These are phyloP conservation scores for Aspergillus sclerotiicarbonarius DNA, from an alignment of 495 filamentous ascomycete species.

Conservation along the genomic window DNA sequence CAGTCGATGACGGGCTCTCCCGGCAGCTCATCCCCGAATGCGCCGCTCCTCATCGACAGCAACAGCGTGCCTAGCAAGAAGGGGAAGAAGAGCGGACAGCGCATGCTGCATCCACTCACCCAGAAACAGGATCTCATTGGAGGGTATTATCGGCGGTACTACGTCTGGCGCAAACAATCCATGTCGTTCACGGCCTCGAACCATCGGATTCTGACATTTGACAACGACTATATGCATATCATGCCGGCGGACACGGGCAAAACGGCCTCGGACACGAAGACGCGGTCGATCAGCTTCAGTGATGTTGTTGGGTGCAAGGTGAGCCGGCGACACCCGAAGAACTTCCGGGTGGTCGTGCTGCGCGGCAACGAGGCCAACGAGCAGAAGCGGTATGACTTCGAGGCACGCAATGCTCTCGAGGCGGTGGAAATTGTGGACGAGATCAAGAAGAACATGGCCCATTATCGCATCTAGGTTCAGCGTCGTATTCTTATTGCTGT, in stretches of 20 bases:
- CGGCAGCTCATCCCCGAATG: constrained; percentile 77
- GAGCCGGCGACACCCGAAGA: constrained; percentile 82
- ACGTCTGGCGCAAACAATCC: constrained; percentile 87
- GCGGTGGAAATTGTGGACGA: constrained; percentile 88
- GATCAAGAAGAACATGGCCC: constrained; percentile 64
- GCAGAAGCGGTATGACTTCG: constrained; percentile 95
- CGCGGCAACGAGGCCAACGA: constrained; percentile 66
- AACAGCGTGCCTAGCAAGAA: constrained; percentile 53
- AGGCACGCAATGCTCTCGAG: constrained; percentile 73
- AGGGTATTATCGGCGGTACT: constrained; percentile 78
- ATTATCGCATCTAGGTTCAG: constrained; percentile 35
- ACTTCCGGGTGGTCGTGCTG: constrained; percentile 84
- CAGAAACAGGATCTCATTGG: constrained; percentile 74
- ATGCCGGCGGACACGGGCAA: constrained; percentile 67
- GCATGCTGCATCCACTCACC: constrained; percentile 70
- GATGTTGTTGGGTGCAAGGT: constrained; percentile 94
- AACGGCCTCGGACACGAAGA: constrained; percentile 63
- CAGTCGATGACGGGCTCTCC: constrained; percentile 72
- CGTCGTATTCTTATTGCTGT: background rate
- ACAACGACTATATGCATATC: constrained; percentile 95
- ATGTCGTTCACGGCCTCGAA: constrained; percentile 89
- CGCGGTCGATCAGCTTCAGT: constrained; percentile 86
- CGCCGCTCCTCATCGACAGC: constrained; percentile 59
- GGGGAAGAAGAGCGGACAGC: constrained; percentile 61
- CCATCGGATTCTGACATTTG: constrained; percentile 80